These are phyloP conservation scores for Candida mesenterica DNA, from an alignment of 1,139 yeast genomes.

Conservation along the genomic window DNA sequence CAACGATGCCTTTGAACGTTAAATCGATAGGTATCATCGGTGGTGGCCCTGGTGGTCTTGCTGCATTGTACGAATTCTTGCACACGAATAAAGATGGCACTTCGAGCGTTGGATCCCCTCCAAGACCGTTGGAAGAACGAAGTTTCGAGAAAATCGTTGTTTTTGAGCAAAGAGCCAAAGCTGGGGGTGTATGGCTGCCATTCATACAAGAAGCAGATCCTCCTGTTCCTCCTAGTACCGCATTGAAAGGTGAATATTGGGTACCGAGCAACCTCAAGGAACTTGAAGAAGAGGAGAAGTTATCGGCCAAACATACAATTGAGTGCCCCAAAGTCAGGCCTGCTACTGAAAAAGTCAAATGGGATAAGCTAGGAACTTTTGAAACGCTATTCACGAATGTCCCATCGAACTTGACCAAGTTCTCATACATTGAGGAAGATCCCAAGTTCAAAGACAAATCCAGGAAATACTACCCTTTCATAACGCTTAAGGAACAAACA, in stretches of 20 bases:
- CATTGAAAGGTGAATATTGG: slow-evolving; percentile 28
- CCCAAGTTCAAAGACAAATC: slow-evolving; percentile 24
- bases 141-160: slow-evolving; percentile 23
- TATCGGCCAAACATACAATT: slow-evolving; percentile 10
- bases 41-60: slow-evolving; percentile 40
- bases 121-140: slow-evolving; percentile 10
- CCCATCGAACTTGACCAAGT: slow-evolving; percentile 42
- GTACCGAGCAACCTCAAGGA: slow-evolving; percentile 6
- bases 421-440: slow-evolving; percentile 36
- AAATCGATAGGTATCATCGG: slow-evolving; percentile 32
- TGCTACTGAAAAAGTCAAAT: slow-evolving; percentile 14
- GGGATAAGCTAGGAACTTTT: slow-evolving; percentile 24
- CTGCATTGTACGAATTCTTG: slow-evolving; percentile 35
- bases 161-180: slow-evolving; percentile 31
- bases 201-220: slow-evolving; percentile 23
- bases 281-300: slow-evolving; percentile 17
- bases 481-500: slow-evolving; percentile 38
- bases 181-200: slow-evolving; percentile 38
- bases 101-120: slow-evolving; percentile 24
- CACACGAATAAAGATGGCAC: slow-evolving; percentile 33
- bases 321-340: slow-evolving; percentile 19
- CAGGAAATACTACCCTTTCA: slow-evolving; percentile 37
- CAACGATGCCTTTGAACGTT: slow-evolving; percentile 1
- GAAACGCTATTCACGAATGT: slow-evolving; percentile 42
- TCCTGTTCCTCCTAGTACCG: slow-evolving; percentile 29